Evolutionary conservation across 192 early-diverging fungal genomes (phyloP), one percentile per base, ranked within the genome.

Genomic region (Glomus cerebriforme): DNA sequence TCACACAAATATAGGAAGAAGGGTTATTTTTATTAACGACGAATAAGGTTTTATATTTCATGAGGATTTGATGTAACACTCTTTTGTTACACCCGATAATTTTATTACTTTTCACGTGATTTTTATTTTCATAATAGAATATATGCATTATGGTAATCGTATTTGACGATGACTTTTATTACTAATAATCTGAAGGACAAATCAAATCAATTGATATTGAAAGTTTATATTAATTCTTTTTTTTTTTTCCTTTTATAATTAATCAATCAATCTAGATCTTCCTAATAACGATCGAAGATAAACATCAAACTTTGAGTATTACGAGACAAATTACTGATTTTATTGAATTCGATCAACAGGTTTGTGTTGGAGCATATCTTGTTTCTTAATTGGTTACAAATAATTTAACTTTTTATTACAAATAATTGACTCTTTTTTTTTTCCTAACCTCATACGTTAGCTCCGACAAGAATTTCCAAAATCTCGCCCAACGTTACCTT

Each of bases 251-350:
- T n/a, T n/a, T n/a, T n/a, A n/a, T n/a, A n/a, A 65, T 80, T 47
- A 59, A 34, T 72, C 58, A 78, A 31, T 58, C 47, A 68, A 64
- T 43, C 62, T 54, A 84, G 79, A 81, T 82, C 12, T 88, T 86
- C 70, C 81, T 80, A 59, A 83, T 89, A 62, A 83, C 83, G 15
- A 83, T 87, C 27, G 83, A 84, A 35, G 76, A 81, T 29, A 45
- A 66, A 22, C 19, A 60, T 26, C 79, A 80, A 58, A 77, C 83
- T 47, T 73, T 87, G 19, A 79, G 77, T 24, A 78, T 89, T 19
- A 81, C 82, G 43, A 81, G 87, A 34, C 84, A 84, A 74, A 85
- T 89, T 60, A 79, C 85, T 35, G 87, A 89, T 71, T 84, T 89
- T 80, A 45, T 84, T 59, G 85, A 87, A 34, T 86, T 89, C 83